Base-by-base conservation (phyloP, 345 rosid genomes). In the Eucalyptus shirleyi region DNA sequence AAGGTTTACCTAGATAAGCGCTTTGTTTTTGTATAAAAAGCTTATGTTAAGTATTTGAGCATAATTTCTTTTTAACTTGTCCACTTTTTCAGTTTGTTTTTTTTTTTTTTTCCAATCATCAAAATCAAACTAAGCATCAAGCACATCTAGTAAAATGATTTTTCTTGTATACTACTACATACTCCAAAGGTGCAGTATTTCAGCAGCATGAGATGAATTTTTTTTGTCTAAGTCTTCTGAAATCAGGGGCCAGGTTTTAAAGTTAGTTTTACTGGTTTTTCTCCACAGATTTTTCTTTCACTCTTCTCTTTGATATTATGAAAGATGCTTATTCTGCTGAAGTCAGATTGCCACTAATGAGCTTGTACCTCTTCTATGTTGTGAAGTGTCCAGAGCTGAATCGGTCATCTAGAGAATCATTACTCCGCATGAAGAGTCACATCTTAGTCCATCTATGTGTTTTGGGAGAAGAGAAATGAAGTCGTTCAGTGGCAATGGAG, bases 391-490 rank as follows among this genome's bases (percentile, higher is more conserved):
- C 90, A 85, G 89, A 90, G 59, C 87, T 92, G 83, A 89, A 91
- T 51, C 80, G 87, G 87, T 92, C 91, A 89, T 92, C 94, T 89
- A 88, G 53, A 89, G 89, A 81, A 92, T 81, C 87, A 49, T 72
- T 87, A 53, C 90, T 17, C 86, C 42, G 51, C 86, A 90, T 67
- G 92, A 91, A 69, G 93, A 92, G 88, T 65, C 91, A 72, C 60
- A 53, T 87, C 16, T 50, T 86, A 50, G 53, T 88, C 81, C 89
- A 87, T 87, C 88, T n/a, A 45, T 80, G 72, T 88, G 12, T 60
- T 69, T 72, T 23, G 47, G n/a, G 24, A 91, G 92, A 82, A 92
- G 89, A 53, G 93, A 92, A 89, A 91, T 92, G 67, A 88, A 90
- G 86, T 87, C 87, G 51, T 89, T 81, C 51, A 87, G 87, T 90